Evolutionary conservation across 2,329 filamentous ascomycete species (phyloP), one percentile per base, ranked within the genome.

Genomic region (Rhynchosporium graminicola): DNA sequence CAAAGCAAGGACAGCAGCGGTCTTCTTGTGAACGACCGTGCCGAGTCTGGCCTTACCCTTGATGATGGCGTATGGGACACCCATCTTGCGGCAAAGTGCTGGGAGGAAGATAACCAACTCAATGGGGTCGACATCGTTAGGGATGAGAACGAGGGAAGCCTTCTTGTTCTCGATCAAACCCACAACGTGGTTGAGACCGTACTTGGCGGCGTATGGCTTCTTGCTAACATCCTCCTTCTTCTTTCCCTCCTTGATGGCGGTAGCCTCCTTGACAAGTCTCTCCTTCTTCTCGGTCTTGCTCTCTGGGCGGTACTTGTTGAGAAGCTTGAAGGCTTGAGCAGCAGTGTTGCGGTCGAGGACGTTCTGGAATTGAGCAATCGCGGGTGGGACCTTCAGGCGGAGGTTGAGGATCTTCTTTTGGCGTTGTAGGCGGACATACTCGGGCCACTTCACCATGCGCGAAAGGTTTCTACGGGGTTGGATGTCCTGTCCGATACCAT

Each of bases 191-290:
- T 99, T 99, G 76, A 99, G 89, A 84, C 95, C 95, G 83, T 97
- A 99, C 89, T 99, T 99, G 87, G 95, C 93, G 72, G 90, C 83
- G 83, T 97, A 99, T 76, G 95, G 95, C 91, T 99, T 99, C 92
- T 98, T 98, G 90, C 87, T 91, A 79, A 96, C 94, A 76, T 97
- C 93, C 87, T 99, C 96, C 91, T 98, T 98, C 91, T 98, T 99
- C 91, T 98, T 97, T 81, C 96, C 95, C 82, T 98, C 93, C 79
- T 92, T 88, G 79, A 99, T 87, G 76, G 95, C 96, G 75, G 93
- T 97, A 70, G 96, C 95, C 87, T 99, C 95, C 87, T 97, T 92
- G 80, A 91, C 87, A 71, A 99, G 86, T 83, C 95, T 92, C 86
- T 99, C 96, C 89, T 98, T 99, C 92, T 99, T 99, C 89, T 98